A percentile compares a stretch with the other conserved stretches of the same genome.
These are phyloP conservation scores for Papiliotrema nemorosa DNA, from an alignment of 1,284 basidiomycete species.

Conservation along the genomic window DNA sequence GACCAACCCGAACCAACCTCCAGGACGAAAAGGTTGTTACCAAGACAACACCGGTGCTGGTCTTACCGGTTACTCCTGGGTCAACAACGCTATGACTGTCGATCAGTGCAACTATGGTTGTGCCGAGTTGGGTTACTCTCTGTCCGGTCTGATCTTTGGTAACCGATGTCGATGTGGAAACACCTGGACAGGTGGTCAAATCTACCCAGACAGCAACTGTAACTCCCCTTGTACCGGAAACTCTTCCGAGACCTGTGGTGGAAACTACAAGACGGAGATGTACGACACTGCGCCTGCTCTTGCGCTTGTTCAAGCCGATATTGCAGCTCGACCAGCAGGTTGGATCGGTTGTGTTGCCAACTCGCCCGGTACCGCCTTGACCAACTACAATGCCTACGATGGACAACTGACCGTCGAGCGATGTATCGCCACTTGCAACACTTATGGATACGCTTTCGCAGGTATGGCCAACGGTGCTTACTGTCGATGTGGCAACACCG, in stretches of 20 bases:
- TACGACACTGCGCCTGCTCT: not conserved
- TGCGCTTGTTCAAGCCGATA: not conserved
- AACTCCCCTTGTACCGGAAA: not conserved
- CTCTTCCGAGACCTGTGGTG: constrained; percentile 4
- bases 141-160: constrained; percentile 2
- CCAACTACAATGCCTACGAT: constrained; percentile 11
- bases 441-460: not conserved
- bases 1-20: not conserved
- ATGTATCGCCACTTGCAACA: constrained; percentile 2
- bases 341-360: constrained; percentile 31
- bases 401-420: not conserved
- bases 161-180: constrained; percentile 8
- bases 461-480: not conserved
- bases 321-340: constrained; percentile 15
- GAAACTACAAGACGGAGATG: constrained; percentile 1
- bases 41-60: not conserved
- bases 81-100: constrained; percentile 11
- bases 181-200: not conserved
- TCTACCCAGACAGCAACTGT: not conserved
- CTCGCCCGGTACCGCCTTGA: constrained; percentile 12
- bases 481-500: constrained; percentile 3
- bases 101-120: constrained; percentile 15
- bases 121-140: constrained; percentile 12
- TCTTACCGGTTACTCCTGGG: constrained; percentile 8
- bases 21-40: constrained; percentile 6